phyloP scores from a whole-genome alignment of 2,329 filamentous ascomycete genomes.

The Fusarium buxicola region DNA sequence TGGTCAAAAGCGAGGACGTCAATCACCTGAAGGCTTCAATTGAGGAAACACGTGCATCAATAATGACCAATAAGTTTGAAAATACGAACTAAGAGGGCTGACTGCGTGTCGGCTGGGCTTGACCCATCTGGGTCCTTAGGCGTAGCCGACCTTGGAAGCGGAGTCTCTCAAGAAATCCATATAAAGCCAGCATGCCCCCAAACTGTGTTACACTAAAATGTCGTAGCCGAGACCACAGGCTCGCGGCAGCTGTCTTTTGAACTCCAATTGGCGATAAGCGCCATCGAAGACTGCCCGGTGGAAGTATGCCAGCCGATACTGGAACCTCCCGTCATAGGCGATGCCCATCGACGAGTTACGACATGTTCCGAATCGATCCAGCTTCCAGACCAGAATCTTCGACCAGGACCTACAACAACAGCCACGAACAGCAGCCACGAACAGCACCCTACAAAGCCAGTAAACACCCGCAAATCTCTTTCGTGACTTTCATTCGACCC shows the following conservation, averaged over 20 bases:
- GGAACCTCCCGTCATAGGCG: too few species aligned
- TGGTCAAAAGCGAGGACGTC: conserved; percentile 9
- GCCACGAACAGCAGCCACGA: background rate
- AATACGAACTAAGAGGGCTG: conserved; percentile 11
- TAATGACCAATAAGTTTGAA: conserved; percentile 31
- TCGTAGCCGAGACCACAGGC: background rate
- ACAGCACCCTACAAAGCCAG: background rate
- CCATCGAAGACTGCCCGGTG: background rate
- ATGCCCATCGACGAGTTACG: background rate
- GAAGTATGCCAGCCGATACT: background rate
- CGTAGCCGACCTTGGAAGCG: conserved; percentile 19
- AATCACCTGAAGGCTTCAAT: background rate
- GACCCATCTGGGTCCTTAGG: conserved; percentile 8
- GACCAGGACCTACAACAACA: too few species aligned
- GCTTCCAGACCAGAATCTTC: too few species aligned
- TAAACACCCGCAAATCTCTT: too few species aligned
- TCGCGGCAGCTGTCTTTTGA: background rate
- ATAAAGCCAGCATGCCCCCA: conserved; percentile 36
- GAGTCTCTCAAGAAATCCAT: conserved; percentile 23
- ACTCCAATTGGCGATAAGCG: background rate
- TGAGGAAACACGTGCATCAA: conserved; percentile 21
- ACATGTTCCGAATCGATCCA: background rate
- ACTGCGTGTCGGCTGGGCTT: conserved; percentile 21
- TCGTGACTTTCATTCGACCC: background rate
- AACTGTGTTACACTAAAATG: conserved; percentile 15